phyloP scores from a whole-genome alignment of 352 stramenopile genomes.

The Aphanomyces cochlioides region DNA sequence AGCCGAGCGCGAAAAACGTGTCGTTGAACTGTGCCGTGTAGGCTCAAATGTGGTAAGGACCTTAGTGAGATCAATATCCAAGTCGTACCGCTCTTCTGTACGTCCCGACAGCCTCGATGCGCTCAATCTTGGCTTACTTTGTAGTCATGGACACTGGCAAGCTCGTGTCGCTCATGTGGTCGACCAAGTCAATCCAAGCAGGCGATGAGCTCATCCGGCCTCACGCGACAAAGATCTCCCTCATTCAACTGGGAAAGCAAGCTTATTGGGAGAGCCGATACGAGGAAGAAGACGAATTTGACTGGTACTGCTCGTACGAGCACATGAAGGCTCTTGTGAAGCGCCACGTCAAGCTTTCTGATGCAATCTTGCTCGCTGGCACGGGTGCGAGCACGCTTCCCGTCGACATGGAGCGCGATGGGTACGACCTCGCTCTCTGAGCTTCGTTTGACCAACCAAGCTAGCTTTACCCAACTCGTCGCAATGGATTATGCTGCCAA shows the following conservation, averaged over 20 bases:
- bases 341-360: slow-evolving; percentile 37
- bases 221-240: slow-evolving; percentile 49
- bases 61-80: slow-evolving; percentile 38
- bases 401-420: slow-evolving; percentile 46
- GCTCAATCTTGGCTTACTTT: not conserved
- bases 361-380: slow-evolving; percentile 42
- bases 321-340: slow-evolving; percentile 43
- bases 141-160: slow-evolving; percentile 39
- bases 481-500: slow-evolving; percentile 55
- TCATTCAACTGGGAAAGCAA: slow-evolving; percentile 59
- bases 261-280: slow-evolving; percentile 54
- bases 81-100: slow-evolving; percentile 48
- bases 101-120: not conserved
- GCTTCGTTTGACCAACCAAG: not conserved
- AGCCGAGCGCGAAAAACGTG: slow-evolving; percentile 3
- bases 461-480: slow-evolving; percentile 37
- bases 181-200: slow-evolving; percentile 34
- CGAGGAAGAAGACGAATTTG: slow-evolving; percentile 49
- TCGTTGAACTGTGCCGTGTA: slow-evolving; percentile 21
- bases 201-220: slow-evolving; percentile 42
- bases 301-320: slow-evolving; percentile 55
- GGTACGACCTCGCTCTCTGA: slow-evolving; percentile 18
- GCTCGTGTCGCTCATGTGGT: slow-evolving; percentile 49
- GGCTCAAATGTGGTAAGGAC: slow-evolving; percentile 40
- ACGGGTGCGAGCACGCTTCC: slow-evolving; percentile 49